Evolutionary conservation across 2,329 filamentous ascomycete genomes (phyloP).

Genomic region (Coniochaeta sp.): DNA sequence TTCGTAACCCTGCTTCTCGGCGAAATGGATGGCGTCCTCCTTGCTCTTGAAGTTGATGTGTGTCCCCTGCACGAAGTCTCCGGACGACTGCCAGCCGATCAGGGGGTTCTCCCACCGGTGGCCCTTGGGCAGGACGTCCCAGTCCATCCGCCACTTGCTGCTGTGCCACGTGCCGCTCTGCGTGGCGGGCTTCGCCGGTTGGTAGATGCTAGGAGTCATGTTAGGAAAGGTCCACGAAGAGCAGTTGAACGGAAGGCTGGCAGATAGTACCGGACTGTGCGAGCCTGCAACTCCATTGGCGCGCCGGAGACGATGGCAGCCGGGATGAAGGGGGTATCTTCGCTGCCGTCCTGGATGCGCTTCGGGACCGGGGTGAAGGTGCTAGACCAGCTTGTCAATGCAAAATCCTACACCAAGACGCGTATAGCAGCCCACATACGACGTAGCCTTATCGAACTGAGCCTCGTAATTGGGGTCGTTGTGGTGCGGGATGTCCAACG

Average conservation of each 20-base stretch:
- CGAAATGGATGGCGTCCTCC: conserved; percentile 90
- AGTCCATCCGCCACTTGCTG: conserved; percentile 94
- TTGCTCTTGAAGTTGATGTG: conserved; percentile 85
- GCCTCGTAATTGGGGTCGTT: conserved; percentile 79
- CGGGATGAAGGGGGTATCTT: conserved; percentile 65
- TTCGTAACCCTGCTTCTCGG: conserved; percentile 98
- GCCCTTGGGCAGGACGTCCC: conserved; percentile 87
- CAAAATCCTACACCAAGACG: neutral
- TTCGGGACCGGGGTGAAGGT: conserved; percentile 88
- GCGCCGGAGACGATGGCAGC: conserved; percentile 88
- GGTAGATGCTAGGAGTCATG: conserved; percentile 65
- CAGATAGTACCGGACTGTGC: conserved; percentile 74
- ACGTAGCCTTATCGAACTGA: conserved; percentile 80
- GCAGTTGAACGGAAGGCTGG: neutral
- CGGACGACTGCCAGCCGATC: conserved; percentile 98
- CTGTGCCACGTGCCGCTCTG: conserved; percentile 86
- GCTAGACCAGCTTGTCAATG: conserved; percentile 34
- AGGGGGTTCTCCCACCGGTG: conserved; percentile 97
- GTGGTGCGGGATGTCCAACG: conserved; percentile 30
- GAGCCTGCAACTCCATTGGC: conserved; percentile 85
- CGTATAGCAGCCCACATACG: conserved; percentile 50
- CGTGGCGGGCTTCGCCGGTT: conserved; percentile 86
- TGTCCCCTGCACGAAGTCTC: conserved; percentile 90
- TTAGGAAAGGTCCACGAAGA: neutral
- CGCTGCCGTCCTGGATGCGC: conserved; percentile 83